Evolutionary conservation across 2,329 filamentous ascomycete species (phyloP).

Genomic region (Fusarium sp.): DNA sequence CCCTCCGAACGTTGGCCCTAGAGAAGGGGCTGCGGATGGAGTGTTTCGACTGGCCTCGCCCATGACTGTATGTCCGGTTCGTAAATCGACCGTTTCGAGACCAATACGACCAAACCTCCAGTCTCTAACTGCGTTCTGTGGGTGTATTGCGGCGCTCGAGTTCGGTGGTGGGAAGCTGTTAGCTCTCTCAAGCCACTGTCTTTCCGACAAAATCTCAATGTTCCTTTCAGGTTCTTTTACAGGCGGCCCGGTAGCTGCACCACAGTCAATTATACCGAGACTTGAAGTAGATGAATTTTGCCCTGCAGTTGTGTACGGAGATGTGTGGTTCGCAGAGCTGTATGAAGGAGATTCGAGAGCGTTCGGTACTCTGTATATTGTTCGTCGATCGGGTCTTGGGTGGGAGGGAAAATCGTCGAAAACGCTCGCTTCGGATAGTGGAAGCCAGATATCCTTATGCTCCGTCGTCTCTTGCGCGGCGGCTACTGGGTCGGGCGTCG

Average conservation of each 20-base stretch:
- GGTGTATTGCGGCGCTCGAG: conserved; percentile 58
- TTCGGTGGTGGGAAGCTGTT: conserved; percentile 58
- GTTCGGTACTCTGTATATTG: conserved; percentile 26
- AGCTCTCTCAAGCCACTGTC: conserved; percentile 55
- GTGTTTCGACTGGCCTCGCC: conserved; percentile 56
- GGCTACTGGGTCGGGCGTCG: conserved; percentile 54
- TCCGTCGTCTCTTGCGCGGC: conserved; percentile 17
- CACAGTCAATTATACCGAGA: conserved; percentile 62
- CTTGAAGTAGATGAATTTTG: conserved; percentile 30
- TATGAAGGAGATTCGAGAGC: conserved; percentile 5
- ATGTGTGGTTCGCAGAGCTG: neutral
- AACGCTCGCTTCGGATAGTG: conserved; percentile 60
- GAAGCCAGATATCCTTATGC: conserved; percentile 61
- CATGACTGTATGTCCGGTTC: conserved; percentile 48
- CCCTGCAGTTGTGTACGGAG: neutral
- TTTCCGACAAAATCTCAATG: conserved; percentile 54
- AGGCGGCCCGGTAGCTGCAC: conserved; percentile 53
- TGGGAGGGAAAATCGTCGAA: conserved; percentile 68
- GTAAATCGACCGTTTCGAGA: conserved; percentile 84
- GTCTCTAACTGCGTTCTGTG: conserved; percentile 68
- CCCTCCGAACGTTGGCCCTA: conserved; percentile 66
- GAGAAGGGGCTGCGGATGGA: conserved; percentile 62
- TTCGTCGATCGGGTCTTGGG: conserved; percentile 47
- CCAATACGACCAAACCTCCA: conserved; percentile 85
- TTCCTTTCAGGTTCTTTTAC: conserved; percentile 49